phyloP scores from a whole-genome alignment of 1,284 basidiomycete genomes.

The Naganishia sp. region DNA sequence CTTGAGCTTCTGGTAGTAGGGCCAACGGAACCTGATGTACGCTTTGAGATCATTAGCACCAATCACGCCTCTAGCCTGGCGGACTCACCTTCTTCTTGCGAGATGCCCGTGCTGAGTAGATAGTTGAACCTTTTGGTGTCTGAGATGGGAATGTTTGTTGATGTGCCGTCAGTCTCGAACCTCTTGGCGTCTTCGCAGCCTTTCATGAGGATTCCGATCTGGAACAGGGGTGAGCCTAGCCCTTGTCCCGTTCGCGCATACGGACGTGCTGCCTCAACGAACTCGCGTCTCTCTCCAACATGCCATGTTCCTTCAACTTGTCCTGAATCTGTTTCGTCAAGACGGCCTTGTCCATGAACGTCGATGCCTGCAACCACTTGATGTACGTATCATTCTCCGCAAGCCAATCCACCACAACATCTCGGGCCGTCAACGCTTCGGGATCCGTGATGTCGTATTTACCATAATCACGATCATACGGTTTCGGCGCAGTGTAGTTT shows the following conservation, averaged over 20 bases:
- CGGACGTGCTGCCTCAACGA: constrained; percentile 25
- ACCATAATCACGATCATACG: constrained; percentile 24
- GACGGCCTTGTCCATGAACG: constrained; percentile 28
- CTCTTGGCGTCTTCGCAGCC: constrained; percentile 24
- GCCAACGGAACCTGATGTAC: constrained; percentile 27
- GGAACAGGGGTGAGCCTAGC: neutral
- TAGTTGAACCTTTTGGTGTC: constrained; percentile 29
- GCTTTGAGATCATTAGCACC: neutral
- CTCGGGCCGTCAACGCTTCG: constrained; percentile 18
- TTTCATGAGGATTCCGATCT: constrained; percentile 27
- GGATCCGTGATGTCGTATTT: constrained; percentile 26
- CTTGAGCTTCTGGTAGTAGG: constrained; percentile 28
- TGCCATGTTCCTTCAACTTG: constrained; percentile 23
- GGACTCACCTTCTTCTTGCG: constrained; percentile 24
- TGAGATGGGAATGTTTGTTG: constrained; percentile 27
- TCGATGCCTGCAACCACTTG: constrained; percentile 24
- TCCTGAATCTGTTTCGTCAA: constrained; percentile 27
- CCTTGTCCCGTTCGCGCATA: neutral
- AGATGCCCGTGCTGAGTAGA: constrained; percentile 21
- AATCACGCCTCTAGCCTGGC: neutral
- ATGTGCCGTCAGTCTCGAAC: constrained; percentile 23
- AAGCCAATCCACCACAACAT: constrained; percentile 24
- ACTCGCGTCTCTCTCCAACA: constrained; percentile 22
- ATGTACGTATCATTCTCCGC: constrained; percentile 26
- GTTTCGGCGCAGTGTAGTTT: constrained; percentile 26